Conservation (phyloP, 768 basidiomycete genomes). For the Russula sp. region DNA sequence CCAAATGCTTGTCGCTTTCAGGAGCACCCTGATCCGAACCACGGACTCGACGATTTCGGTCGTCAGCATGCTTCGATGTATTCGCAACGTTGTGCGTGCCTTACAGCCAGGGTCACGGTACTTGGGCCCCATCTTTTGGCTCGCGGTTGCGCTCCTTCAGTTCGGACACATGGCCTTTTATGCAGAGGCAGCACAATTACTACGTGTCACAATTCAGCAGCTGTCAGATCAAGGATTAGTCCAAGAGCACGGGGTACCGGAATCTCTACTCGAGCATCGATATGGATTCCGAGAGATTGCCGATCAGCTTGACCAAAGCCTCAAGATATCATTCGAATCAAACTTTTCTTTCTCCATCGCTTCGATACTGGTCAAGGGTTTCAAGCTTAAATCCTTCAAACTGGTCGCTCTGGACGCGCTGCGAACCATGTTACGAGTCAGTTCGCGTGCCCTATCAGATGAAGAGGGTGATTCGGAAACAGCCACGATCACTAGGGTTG, state of each 20-base stretch:
- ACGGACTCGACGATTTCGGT: conserved; percentile 70
- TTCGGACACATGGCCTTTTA: conserved; percentile 70
- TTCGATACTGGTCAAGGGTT: conserved; percentile 81
- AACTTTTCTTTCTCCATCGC: conserved; percentile 82
- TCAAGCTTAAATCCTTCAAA: conserved; percentile 63
- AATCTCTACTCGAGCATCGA: conserved; percentile 62
- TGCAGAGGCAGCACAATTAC: conserved; percentile 62
- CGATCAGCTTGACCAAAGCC: conserved; percentile 65
- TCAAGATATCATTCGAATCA: conserved; percentile 72
- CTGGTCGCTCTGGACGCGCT: conserved; percentile 60
- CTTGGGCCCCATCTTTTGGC: conserved; percentile 76
- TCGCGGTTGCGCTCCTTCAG: conserved; percentile 80
- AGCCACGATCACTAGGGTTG: conserved; percentile 46
- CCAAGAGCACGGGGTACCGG: conserved; percentile 49
- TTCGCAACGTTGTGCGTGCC: conserved; percentile 72
- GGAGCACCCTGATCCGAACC: conserved; percentile 63
- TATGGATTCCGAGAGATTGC: conserved; percentile 63
- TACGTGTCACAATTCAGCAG: conserved; percentile 61
- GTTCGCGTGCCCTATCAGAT: conserved; percentile 45
- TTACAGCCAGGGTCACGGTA: conserved; percentile 69
- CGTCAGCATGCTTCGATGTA: conserved; percentile 85
- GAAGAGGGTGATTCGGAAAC: conserved; percentile 36
- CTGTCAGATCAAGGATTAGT: conserved; percentile 63
- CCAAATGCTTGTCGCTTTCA: conserved; percentile 87
- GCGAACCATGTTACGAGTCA: conserved; percentile 60